Evolutionary conservation across 805 yeast species (phyloP).

Genomic region (Zygosaccharomyces pseudorouxii): DNA sequence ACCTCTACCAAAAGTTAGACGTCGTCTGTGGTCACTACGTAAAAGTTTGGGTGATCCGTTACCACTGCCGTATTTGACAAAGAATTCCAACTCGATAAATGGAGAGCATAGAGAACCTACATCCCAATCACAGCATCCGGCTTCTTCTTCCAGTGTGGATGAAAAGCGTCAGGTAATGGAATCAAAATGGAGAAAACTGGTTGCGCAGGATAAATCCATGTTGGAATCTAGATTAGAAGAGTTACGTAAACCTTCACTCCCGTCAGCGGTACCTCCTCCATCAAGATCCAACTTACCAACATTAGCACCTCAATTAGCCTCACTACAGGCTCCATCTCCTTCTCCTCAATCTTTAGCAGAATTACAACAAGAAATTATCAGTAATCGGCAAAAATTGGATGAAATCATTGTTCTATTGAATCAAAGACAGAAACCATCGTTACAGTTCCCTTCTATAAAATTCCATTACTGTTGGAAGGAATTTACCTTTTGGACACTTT

Average conservation of each 20-base stretch:
- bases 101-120: background rate
- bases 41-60: slow-evolving; percentile 37
- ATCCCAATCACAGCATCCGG: background rate
- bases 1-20: background rate
- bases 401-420: slow-evolving; percentile 21
- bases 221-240: slow-evolving; percentile 20
- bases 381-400: slow-evolving; percentile 27
- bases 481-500: slow-evolving; percentile 25
- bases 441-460: background rate
- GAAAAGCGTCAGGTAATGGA: slow-evolving; percentile 15
- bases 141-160: slow-evolving; percentile 1
- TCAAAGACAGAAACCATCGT: slow-evolving; percentile 1
- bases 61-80: slow-evolving; percentile 36
- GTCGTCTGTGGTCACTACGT: slow-evolving; percentile 9
- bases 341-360: slow-evolving; percentile 4
- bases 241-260: slow-evolving; percentile 9
- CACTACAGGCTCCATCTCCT: background rate
- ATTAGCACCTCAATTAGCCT: background rate
- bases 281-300: background rate
- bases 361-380: slow-evolving; percentile 19
- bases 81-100: background rate
- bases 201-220: slow-evolving; percentile 13
- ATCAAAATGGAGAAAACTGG: slow-evolving; percentile 16
- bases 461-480: slow-evolving; percentile 6
- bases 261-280: background rate